Base-by-base conservation (phyloP, 2,329 filamentous ascomycete species). In the Curvularia sp. region DNA sequence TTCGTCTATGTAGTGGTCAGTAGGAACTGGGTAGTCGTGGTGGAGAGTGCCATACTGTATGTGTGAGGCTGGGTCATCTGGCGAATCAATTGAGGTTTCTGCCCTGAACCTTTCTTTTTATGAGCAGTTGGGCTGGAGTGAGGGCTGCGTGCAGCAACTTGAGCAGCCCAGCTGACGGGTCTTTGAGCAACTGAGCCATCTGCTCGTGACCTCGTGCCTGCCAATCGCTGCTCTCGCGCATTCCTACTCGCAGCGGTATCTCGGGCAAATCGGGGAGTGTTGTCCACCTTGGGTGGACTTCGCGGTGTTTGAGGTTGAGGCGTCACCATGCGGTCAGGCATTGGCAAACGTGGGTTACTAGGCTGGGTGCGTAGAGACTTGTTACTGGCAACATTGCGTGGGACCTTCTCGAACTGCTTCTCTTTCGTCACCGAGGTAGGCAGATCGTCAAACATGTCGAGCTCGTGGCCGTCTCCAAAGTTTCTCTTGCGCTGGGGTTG, bases 401-500 rank as follows among this genome's bases (percentile, higher is more conserved):
- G 93, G 68, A 90, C 87, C 76, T 93, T 96, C 61, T 93, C 83
- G 71, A 87, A 99, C 68, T 87, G 90, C 61, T 88, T 92, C 78
- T 99, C 95, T 13, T 87, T 85, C 59, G 89, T 87, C 12, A 85
- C 87, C 15, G 93, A 97, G 0, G 93, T 98, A 1, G 94, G 94
- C 55, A 99, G 81, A 77, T 99, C 95, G 74, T 99, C 95, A 74
- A 99, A 98, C 2, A 86, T 88, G 67, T 98, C 94, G 32, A 99
- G 83, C 77, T 99, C 95, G 59, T 89, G 90, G 15, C 95, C 95
- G 75, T 97, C 92, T 12, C 95, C 95, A 79, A 96, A 99, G 41
- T 70, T 68, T 10, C 67, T 66, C 58, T 74, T 75, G 19, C 68
- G 67, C 49, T 68, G 67, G 38, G 69, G 72, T 47, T 71, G 67